phyloP scores from a whole-genome alignment of 208 protist genomes.

The Herpetomonas samuelpessoai region DNA sequence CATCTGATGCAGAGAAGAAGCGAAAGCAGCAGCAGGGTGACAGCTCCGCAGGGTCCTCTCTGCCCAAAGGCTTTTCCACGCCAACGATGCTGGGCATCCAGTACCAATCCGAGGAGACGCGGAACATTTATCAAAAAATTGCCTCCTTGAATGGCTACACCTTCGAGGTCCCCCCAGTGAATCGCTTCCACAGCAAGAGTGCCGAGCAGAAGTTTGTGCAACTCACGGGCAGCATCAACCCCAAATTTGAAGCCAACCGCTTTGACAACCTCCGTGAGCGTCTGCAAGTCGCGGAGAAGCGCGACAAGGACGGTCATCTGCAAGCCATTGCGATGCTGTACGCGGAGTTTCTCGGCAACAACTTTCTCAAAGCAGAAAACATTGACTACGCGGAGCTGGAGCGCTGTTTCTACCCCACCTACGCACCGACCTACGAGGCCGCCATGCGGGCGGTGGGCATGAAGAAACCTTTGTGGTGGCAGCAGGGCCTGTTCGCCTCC shows the following conservation, averaged over 20 bases:
- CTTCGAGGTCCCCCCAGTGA: slow-evolving; percentile 75
- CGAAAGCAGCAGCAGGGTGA: background rate
- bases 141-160: slow-evolving; percentile 70
- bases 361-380: slow-evolving; percentile 53
- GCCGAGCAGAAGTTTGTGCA: slow-evolving; percentile 73
- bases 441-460: slow-evolving; percentile 54
- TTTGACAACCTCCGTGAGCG: slow-evolving; percentile 80
- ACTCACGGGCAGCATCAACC: slow-evolving; percentile 67
- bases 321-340: slow-evolving; percentile 86
- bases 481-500: slow-evolving; percentile 53
- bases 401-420: slow-evolving; percentile 78
- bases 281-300: slow-evolving; percentile 64
- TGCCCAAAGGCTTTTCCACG: slow-evolving; percentile 26
- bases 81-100: slow-evolving; percentile 73
- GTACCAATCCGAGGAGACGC: slow-evolving; percentile 63
- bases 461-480: slow-evolving; percentile 67
- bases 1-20: slow-evolving; percentile 1
- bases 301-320: slow-evolving; percentile 66
- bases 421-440: slow-evolving; percentile 55
- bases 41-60: background rate
- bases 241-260: slow-evolving; percentile 66
- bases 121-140: slow-evolving; percentile 74
- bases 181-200: slow-evolving; percentile 76
- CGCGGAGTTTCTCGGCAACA: slow-evolving; percentile 69
- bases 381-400: slow-evolving; percentile 76